A percentile compares a stretch with the other conserved stretches of the same genome.
Conservation (phyloP, 495 filamentous ascomycete species). For the Trichoderma orchidacearum region DNA sequence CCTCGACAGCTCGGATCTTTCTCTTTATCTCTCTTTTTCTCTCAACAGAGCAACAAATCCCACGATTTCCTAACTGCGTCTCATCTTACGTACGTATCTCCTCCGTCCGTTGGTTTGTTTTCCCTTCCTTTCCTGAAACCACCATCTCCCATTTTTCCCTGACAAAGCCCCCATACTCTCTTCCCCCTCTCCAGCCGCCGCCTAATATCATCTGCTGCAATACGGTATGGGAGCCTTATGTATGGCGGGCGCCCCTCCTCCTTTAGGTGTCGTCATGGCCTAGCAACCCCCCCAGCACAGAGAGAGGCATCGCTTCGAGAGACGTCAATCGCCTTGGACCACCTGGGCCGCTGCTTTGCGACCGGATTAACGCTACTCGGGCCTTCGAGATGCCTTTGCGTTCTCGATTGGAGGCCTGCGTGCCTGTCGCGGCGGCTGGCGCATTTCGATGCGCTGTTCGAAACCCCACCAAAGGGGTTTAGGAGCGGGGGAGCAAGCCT, state of each 20-base stretch:
- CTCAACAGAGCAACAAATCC: background rate
- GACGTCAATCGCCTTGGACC: background rate
- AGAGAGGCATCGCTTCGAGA: background rate
- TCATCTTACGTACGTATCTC: background rate
- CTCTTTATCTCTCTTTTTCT: background rate
- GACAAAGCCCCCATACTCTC: background rate
- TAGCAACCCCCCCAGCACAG: background rate
- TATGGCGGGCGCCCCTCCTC: background rate
- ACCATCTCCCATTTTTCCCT: background rate
- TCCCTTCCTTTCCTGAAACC: background rate
- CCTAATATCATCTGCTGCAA: background rate
- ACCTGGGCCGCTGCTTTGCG: background rate
- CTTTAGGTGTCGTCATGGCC: background rate
- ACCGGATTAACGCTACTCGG: background rate
- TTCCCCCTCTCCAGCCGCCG: background rate
- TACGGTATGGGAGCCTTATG: background rate
- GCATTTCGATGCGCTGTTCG: background rate
- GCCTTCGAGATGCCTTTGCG: background rate
- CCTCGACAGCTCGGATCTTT: background rate
- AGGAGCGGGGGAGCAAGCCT: slow-evolving; percentile 1
- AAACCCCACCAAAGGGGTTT: background rate
- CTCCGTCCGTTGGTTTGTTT: background rate
- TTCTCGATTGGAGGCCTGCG: background rate
- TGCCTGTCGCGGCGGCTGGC: background rate
- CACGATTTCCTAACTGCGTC: background rate